phyloP scores from a whole-genome alignment of 495 filamentous ascomycete genomes.

The Penicillium cinerascens region DNA sequence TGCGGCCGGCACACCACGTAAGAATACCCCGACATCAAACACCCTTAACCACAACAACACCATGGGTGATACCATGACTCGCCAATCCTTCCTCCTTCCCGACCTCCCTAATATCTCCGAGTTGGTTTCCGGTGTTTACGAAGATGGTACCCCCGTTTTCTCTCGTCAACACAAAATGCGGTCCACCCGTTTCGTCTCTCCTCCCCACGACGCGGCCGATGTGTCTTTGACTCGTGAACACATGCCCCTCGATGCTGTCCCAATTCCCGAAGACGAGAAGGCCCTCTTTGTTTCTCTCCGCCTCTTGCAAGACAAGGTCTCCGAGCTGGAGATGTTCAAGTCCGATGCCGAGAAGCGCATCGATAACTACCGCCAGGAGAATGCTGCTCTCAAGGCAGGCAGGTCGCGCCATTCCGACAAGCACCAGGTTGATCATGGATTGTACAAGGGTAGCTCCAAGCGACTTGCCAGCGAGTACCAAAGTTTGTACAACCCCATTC shows the following conservation, averaged over 20 bases:
- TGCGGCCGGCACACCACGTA: slow-evolving; percentile 18
- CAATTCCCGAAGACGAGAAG: slow-evolving; percentile 65
- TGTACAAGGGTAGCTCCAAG: slow-evolving; percentile 30
- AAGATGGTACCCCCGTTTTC: slow-evolving; percentile 64
- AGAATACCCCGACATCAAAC: slow-evolving; percentile 11
- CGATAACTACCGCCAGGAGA: slow-evolving; percentile 55
- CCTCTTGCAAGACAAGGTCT: slow-evolving; percentile 63
- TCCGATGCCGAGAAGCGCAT: slow-evolving; percentile 54
- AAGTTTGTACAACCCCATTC: slow-evolving; percentile 36
- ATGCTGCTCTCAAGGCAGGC: slow-evolving; percentile 50
- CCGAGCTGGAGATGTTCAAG: slow-evolving; percentile 57
- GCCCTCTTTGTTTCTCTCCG: slow-evolving; percentile 65
- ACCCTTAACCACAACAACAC: slow-evolving; percentile 22
- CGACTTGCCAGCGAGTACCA: slow-evolving; percentile 49
- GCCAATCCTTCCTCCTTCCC: slow-evolving; percentile 63
- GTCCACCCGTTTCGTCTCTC: slow-evolving; percentile 55
- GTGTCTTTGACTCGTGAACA: slow-evolving; percentile 40
- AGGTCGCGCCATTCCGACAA: slow-evolving; percentile 43
- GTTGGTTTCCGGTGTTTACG: slow-evolving; percentile 63
- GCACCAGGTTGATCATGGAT: slow-evolving; percentile 38
- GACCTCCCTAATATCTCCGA: slow-evolving; percentile 69
- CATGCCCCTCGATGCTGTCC: slow-evolving; percentile 57
- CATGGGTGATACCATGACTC: slow-evolving; percentile 39
- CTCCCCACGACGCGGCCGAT: slow-evolving; percentile 38
- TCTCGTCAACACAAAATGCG: slow-evolving; percentile 47